These are phyloP conservation scores for Xerocomus potaroensis DNA, from an alignment of 768 basidiomycete genomes.

Conservation along the genomic window DNA sequence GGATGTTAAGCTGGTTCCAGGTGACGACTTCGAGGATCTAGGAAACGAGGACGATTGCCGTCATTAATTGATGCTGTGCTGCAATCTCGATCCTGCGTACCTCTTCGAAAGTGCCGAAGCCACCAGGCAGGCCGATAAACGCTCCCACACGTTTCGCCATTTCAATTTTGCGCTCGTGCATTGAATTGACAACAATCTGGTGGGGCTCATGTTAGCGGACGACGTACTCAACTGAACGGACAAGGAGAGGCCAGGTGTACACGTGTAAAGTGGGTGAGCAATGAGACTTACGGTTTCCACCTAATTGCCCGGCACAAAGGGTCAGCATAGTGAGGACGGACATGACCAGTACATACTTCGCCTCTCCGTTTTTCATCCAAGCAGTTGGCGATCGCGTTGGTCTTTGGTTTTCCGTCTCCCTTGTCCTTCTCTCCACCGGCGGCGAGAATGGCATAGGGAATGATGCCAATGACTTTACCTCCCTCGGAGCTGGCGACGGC, in stretches of 20 bases:
- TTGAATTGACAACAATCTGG: conserved; percentile 70
- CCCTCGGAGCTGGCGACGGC: conserved; percentile 55
- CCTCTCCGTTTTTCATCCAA: conserved; percentile 32
- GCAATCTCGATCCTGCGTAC: conserved; percentile 23
- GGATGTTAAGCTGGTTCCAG: conserved; percentile 91
- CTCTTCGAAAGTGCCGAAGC: conserved; percentile 95
- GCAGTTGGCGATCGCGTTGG: conserved; percentile 15
- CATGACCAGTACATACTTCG: conserved; percentile 27
- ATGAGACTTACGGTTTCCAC: conserved; percentile 30
- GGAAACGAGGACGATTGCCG: not conserved
- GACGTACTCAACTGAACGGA: conserved; percentile 1
- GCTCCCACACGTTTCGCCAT: conserved; percentile 81
- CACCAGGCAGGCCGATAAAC: conserved; percentile 89
- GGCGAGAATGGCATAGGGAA: conserved; percentile 71
- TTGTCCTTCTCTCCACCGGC: conserved; percentile 62
- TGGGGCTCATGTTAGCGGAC: conserved; percentile 5
- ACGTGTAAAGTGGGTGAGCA: not conserved
- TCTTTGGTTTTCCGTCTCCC: conserved; percentile 24
- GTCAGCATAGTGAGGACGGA: conserved; percentile 1
- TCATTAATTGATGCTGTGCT: conserved; percentile 1
- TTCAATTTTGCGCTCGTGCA: conserved; percentile 87
- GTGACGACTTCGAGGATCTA: conserved; percentile 89
- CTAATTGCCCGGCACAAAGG: conserved; percentile 6
- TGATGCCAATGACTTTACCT: conserved; percentile 71
- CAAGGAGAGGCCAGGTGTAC: not conserved